Base-by-base conservation (phyloP, 176 grass and related monocot genomes). In the Triticum turgidum region DNA sequence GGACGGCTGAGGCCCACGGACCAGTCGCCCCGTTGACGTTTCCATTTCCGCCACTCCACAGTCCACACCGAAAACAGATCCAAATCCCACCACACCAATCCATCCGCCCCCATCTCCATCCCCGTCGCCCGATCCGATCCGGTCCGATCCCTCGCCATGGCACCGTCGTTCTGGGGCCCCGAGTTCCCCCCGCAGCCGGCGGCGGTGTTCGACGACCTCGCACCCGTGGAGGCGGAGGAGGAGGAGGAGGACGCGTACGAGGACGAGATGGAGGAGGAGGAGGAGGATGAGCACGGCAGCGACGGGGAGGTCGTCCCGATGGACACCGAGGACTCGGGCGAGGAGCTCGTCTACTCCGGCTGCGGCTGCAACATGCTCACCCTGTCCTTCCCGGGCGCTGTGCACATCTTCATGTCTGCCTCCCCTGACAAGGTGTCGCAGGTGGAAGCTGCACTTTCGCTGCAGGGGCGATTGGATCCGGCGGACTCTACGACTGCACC, bases 391-490 rank as follows among this genome's bases (percentile, higher is more conserved):
- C 94, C 93, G 82, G 92, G 94, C 78, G 97, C 91, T 62, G 97
- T 93, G 80, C 96, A 99, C 73, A 94, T 99, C 2, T 99, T 99
- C 82, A 92, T 94, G 47, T 94, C 90, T 5, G 97, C 94, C 77
- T 99, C 97, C 37, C 97, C 97, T 54, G 97, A 99, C 81, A 99
- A 94, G 97, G 97, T 38, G 88, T 51, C 14, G 20, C 82, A 99
- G 97, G 97, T 99, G 49, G 94, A 99, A 91, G 27, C 27, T 73
- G 52, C 92, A 92, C 70, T 87, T 20, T 30, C 90, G 92, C 64
- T 99, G 59, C 89, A 96, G 69, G 56, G 9, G 27, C 65, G 37
- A 88, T 90, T 20, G 54, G 54, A 59, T 20, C 54, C 18, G 54
- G 18, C 54, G 61, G 72, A 82, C 20, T 18, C 85, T 11, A 83